A percentile compares a stretch with the other conserved stretches of the same genome.
phyloP scores from a whole-genome alignment of 179 eudicot species.

The Gypsophila paniculata region DNA sequence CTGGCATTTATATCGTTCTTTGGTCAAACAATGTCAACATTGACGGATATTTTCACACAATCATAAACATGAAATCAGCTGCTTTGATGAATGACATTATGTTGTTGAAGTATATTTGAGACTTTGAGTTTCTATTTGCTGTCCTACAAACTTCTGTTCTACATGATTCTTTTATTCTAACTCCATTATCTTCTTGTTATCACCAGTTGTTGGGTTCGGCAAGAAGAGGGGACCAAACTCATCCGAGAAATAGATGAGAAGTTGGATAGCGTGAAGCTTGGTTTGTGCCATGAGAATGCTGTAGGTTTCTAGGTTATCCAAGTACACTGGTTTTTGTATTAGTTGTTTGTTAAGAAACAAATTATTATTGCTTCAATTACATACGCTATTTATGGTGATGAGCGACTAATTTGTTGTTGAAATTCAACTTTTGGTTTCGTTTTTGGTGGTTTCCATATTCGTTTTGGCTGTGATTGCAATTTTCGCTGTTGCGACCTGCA shows the following conservation, averaged over 20 bases:
- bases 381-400: background rate
- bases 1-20: too few species aligned
- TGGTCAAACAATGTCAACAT: too few species aligned
- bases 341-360: background rate
- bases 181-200: constrained; percentile 2
- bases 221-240: constrained; percentile 61
- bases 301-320: background rate
- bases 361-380: background rate
- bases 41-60: too few species aligned
- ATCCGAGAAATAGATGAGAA: constrained; percentile 39
- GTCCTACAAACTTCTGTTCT: background rate
- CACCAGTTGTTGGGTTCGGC: constrained; percentile 50
- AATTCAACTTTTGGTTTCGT: background rate
- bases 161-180: background rate
- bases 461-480: background rate
- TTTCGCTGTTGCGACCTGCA: background rate
- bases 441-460: background rate
- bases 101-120: too few species aligned
- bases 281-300: background rate
- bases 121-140: background rate
- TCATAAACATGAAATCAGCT: too few species aligned
- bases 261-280: background rate
- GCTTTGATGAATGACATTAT: background rate
- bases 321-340: constrained; percentile 4
- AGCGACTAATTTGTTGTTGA: background rate